phyloP scores from a whole-genome alignment of 1,284 basidiomycete species.

The Ustilago lituana region DNA sequence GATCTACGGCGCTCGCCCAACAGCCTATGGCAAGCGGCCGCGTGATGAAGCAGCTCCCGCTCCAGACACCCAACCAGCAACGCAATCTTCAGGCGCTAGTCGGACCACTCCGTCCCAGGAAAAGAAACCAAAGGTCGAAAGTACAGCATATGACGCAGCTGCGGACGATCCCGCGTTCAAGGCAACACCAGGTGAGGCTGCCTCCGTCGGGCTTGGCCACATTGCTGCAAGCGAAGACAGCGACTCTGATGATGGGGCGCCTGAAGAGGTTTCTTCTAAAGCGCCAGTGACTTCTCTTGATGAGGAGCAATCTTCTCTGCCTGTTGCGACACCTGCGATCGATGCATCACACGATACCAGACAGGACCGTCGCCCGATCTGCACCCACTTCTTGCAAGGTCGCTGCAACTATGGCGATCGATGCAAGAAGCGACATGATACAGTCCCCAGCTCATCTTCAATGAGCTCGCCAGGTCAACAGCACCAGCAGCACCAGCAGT shows the following conservation, averaged over 20 bases:
- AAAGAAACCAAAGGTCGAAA: conserved; percentile 13
- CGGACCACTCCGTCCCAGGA: neutral
- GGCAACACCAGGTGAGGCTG: too few relatives aligned
- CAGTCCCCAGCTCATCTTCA: neutral
- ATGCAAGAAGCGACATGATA: conserved; percentile 52
- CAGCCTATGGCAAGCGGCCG: conserved; percentile 16
- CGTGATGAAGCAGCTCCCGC: conserved; percentile 1
- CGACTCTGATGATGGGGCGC: conserved; percentile 20
- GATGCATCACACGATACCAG: neutral
- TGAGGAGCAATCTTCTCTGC: neutral
- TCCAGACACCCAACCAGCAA: neutral
- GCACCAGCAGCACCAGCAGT: conserved; percentile 21
- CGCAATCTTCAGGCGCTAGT: neutral
- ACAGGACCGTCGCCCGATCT: conserved; percentile 34
- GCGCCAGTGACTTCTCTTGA: neutral
- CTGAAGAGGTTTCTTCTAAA: conserved; percentile 34
- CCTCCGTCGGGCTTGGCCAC: neutral
- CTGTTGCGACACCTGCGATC: neutral
- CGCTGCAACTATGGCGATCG: conserved; percentile 54
- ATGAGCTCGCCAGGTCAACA: neutral
- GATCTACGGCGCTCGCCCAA: conserved; percentile 29
- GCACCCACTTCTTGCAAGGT: conserved; percentile 52
- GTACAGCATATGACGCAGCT: too few relatives aligned
- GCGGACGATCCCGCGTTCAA: too few relatives aligned
- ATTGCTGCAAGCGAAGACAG: neutral